A percentile compares a stretch with the other conserved stretches of the same genome.
These are phyloP conservation scores for Cyberlindnera misumaiensis DNA, from an alignment of 805 yeast species.

Conservation along the genomic window DNA sequence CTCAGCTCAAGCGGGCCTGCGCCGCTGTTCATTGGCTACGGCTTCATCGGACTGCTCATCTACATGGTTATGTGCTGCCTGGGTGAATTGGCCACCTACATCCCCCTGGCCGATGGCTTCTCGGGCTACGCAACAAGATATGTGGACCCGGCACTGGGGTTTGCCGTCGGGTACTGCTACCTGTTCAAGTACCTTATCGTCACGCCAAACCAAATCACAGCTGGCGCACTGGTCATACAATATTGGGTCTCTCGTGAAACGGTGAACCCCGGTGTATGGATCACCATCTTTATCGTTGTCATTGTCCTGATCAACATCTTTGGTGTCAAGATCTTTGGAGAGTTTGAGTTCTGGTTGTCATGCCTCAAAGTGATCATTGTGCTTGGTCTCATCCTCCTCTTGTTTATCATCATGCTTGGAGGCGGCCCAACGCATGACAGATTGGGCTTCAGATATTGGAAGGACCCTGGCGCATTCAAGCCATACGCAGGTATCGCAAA, in stretches of 20 bases:
- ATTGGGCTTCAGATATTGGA: slow-evolving; percentile 67
- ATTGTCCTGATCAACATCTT: slow-evolving; percentile 43
- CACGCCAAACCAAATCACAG: slow-evolving; percentile 41
- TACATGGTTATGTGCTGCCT: slow-evolving; percentile 61
- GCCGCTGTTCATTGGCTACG: slow-evolving; percentile 50
- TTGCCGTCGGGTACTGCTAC: slow-evolving; percentile 25
- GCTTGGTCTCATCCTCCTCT: slow-evolving; percentile 28
- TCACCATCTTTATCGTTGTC: slow-evolving; percentile 33
- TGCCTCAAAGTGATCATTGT: slow-evolving; percentile 47
- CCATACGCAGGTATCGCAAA: slow-evolving; percentile 35
- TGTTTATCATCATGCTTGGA: slow-evolving; percentile 64
- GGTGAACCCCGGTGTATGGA: slow-evolving; percentile 56
- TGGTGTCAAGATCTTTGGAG: slow-evolving; percentile 51
- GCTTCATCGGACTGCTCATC: slow-evolving; percentile 65
- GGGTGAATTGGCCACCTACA: slow-evolving; percentile 63
- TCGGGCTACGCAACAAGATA: slow-evolving; percentile 52
- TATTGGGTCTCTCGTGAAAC: slow-evolving; percentile 40
- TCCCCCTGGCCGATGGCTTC: slow-evolving; percentile 62
- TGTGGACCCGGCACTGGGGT: slow-evolving; percentile 23
- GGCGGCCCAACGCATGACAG: slow-evolving; percentile 75
- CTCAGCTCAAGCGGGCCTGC: slow-evolving; percentile 55
- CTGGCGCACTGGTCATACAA: slow-evolving; percentile 43
- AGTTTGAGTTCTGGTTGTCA: slow-evolving; percentile 46
- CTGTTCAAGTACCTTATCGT: slow-evolving; percentile 22
- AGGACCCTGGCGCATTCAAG: slow-evolving; percentile 58